These are phyloP conservation scores for Nakaseomyces bracarensis DNA, from an alignment of 1,139 yeast species.

Conservation along the genomic window DNA sequence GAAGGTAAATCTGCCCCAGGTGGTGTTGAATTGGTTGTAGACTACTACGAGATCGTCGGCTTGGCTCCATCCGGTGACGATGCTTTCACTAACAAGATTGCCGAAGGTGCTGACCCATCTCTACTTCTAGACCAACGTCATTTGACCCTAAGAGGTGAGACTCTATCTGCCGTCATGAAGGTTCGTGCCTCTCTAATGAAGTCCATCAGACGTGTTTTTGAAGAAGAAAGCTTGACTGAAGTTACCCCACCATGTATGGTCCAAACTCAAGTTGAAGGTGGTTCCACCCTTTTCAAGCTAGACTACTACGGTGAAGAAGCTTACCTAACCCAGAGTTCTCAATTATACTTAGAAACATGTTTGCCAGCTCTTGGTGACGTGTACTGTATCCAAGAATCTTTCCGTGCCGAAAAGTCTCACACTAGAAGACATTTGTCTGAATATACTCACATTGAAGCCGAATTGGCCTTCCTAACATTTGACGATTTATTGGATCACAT, in stretches of 20 bases:
- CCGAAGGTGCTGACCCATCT: conserved; percentile 90
- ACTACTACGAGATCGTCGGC: conserved; percentile 80
- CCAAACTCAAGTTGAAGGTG: conserved; percentile 99
- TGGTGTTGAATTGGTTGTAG: conserved; percentile 88
- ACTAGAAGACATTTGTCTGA: conserved; percentile 97
- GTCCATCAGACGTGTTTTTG: conserved; percentile 68
- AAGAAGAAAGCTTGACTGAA: conserved; percentile 71
- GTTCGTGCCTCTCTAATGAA: conserved; percentile 77
- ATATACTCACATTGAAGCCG: conserved; percentile 95
- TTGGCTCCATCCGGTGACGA: conserved; percentile 96
- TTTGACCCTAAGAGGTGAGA: conserved; percentile 89
- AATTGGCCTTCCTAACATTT: conserved; percentile 76
- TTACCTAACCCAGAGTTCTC: conserved; percentile 92
- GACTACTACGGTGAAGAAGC: conserved; percentile 98
- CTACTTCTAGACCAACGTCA: conserved; percentile 91
- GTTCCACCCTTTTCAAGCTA: conserved; percentile 87
- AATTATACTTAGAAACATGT: conserved; percentile 92
- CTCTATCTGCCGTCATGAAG: conserved; percentile 87
- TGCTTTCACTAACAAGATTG: conserved; percentile 87
- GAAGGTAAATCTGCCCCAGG: conserved; percentile 98
- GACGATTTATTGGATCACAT: conserved; percentile 81
- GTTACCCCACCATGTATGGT: conserved; percentile 99
- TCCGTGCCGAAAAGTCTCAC: conserved; percentile 98
- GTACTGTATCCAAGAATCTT: conserved; percentile 94
- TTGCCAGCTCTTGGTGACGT: conserved; percentile 95